Evolutionary conservation across 2,329 filamentous ascomycete species (phyloP), one percentile per base, ranked within the genome.

Genomic region (Cryphonectria parasitica): DNA sequence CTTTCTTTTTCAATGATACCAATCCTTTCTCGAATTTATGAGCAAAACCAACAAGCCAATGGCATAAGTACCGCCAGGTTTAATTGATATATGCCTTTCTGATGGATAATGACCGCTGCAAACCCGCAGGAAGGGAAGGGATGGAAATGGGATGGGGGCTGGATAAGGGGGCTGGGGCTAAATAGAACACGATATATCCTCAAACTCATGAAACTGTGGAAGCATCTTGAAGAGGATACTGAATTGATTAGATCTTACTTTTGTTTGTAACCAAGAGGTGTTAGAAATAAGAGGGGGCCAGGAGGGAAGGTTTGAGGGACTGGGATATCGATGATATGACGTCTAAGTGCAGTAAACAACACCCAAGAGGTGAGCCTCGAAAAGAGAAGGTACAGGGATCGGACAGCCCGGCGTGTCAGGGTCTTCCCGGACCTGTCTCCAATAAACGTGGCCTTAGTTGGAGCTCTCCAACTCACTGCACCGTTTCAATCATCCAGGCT

Each of bases 1-100:
- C 66, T 19, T 62, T 43, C 52, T 4, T 45, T 31, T 45, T 25
- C 39, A 22, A 64, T 66, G 70, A 72, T 72, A 72, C 68, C 70
- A 72, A 25, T 34, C 22, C 28, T 45, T 56, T 34, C 56, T 45
- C 56, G 39, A 56, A 58, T 5, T 11, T 28, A 45, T 19, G 36
- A 43, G 36, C n/a, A 43, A 17, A n/a, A 64, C 19, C 25, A 64
- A 58, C 7, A 31, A 19, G 45, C 2, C 15, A 45, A 58, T 56
- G 52, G 5, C 36, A 45, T 19, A 28, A 28, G 1, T 45, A 5
- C 41, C 2, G 25, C n/a, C 36, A 39, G n/a, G n/a, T 43, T 11
- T 63, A n/a, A 36, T 25, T 7, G n/a, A 25, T 28, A n/a, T 43
- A 39, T n/a, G 45, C 45, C 45, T 15, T n/a, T 19, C 11, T 17